A percentile compares a stretch with the other conserved stretches of the same genome.
Evolutionary conservation across 495 filamentous ascomycete genomes (phyloP).

Genomic region (Aspergillus conjunctus): DNA sequence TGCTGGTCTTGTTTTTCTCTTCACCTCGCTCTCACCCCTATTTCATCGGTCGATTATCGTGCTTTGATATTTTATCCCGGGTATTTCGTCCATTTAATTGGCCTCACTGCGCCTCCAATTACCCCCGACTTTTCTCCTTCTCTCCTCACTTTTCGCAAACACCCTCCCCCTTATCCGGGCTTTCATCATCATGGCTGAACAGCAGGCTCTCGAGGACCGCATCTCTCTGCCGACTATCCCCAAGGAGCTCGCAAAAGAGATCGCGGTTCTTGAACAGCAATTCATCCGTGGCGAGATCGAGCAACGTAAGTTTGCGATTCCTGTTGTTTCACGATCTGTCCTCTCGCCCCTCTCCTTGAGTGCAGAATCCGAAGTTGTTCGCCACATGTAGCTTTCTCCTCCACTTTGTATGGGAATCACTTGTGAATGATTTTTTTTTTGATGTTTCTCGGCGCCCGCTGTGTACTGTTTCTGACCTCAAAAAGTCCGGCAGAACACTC

Average conservation of each 20-base stretch:
- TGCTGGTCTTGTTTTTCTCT: not conserved
- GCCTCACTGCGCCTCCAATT: conserved; percentile 25
- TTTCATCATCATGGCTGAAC: conserved; percentile 31
- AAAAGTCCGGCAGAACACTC: conserved; percentile 39
- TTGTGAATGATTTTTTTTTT: no score
- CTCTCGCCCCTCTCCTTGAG: not conserved
- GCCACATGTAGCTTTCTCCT: not conserved
- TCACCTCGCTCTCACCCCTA: not conserved
- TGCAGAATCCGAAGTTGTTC: not conserved
- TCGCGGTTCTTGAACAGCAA: conserved; percentile 41
- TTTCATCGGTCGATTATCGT: not conserved
- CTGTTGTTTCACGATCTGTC: conserved; percentile 1
- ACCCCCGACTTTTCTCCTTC: conserved; percentile 10
- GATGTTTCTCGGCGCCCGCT: not conserved
- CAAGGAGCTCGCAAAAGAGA: conserved; percentile 34
- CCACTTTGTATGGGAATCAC: no score
- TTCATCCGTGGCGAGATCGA: conserved; percentile 44
- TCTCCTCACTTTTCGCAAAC: conserved; percentile 1
- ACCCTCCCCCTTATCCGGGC: conserved; percentile 8
- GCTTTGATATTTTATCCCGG: not conserved
- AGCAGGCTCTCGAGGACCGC: conserved; percentile 35
- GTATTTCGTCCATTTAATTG: not conserved
- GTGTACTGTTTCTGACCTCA: conserved; percentile 8
- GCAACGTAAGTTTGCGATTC: conserved; percentile 37
- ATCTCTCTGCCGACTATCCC: conserved; percentile 39